Percentiles rank a stretch among this genome's conserved stretches.
Conservation (phyloP, 176 grass and related monocot genomes). For the Triticum urartu region DNA sequence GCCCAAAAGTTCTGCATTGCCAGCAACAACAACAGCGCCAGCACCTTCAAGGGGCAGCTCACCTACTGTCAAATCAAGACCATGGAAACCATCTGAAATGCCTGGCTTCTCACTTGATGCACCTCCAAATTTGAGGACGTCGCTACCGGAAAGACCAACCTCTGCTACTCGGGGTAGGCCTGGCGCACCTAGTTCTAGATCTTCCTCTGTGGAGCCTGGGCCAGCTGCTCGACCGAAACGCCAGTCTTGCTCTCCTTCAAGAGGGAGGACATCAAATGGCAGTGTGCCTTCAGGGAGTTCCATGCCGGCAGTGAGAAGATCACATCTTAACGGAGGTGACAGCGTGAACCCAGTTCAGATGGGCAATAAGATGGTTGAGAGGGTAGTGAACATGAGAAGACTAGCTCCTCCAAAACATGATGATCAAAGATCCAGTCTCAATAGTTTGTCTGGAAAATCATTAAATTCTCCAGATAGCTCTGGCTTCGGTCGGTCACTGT, state of each 20-base stretch:
- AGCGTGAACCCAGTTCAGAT: constrained; percentile 76
- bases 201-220: constrained; percentile 86
- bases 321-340: constrained; percentile 52
- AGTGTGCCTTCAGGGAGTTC: constrained; percentile 51
- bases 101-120: constrained; percentile 84
- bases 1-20: constrained; percentile 44
- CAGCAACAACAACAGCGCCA: constrained; percentile 25
- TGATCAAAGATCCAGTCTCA: constrained; percentile 57
- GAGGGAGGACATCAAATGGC: constrained; percentile 73
- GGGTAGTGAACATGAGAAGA: constrained; percentile 93
- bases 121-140: constrained; percentile 78
- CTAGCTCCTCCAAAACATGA: constrained; percentile 83
- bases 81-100: constrained; percentile 91
- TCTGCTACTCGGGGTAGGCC: constrained; percentile 88
- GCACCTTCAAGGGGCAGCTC: constrained; percentile 63
- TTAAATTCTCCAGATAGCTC: constrained; percentile 76
- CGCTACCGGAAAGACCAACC: constrained; percentile 77
- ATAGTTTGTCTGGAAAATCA: constrained; percentile 58
- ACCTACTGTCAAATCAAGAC: constrained; percentile 77
- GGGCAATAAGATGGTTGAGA: constrained; percentile 96
- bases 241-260: constrained; percentile 92
- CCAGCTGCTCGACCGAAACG: constrained; percentile 59
- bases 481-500: constrained; percentile 83
- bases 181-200: constrained; percentile 79
- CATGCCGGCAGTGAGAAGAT: constrained; percentile 73